Percentiles rank a stretch among this genome's conserved stretches.
Conservation (phyloP, 371 early-diverging fungal species). For the Mortierella sp. region DNA sequence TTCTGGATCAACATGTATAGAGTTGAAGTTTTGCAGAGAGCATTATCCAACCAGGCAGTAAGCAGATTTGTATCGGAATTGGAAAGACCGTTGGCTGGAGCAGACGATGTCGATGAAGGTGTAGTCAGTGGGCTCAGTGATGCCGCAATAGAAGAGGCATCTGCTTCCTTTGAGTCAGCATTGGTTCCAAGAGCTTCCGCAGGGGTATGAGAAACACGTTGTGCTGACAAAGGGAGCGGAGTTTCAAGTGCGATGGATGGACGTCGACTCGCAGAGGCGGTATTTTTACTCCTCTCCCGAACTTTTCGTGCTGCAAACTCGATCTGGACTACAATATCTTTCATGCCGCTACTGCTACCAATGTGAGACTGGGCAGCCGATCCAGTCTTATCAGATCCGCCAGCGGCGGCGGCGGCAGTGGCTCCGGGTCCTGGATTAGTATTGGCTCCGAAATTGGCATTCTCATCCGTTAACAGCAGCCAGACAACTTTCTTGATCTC, state of each 20-base stretch:
- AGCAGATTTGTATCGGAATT: slow-evolving; percentile 38
- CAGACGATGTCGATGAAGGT: slow-evolving; percentile 1
- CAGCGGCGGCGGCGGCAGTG: slow-evolving; percentile 3
- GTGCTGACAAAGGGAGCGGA: slow-evolving; percentile 13
- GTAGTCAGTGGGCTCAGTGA: slow-evolving; percentile 1
- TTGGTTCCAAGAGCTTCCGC: neutral
- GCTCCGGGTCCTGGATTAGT: slow-evolving; percentile 19
- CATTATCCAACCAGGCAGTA: slow-evolving; percentile 52
- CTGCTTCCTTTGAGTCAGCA: neutral
- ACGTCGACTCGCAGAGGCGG: slow-evolving; percentile 12
- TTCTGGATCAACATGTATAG: slow-evolving; percentile 47
- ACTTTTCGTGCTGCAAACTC: slow-evolving; percentile 55
- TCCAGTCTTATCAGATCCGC: slow-evolving; percentile 1
- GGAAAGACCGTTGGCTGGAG: slow-evolving; percentile 8
- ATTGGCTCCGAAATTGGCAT: slow-evolving; percentile 47
- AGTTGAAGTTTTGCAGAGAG: slow-evolving; percentile 37
- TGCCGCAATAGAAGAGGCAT: neutral
- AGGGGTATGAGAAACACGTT: neutral
- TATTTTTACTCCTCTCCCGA: slow-evolving; percentile 37
- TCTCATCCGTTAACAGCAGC: slow-evolving; percentile 57
- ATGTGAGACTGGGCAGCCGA: neutral
- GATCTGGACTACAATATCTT: slow-evolving; percentile 55
- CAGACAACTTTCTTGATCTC: slow-evolving; percentile 59
- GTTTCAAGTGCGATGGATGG: slow-evolving; percentile 18
- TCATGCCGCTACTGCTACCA: slow-evolving; percentile 44